These are phyloP conservation scores for Heracleum sosnowskyi DNA, from an alignment of 129 eudicot species.

Conservation along the genomic window DNA sequence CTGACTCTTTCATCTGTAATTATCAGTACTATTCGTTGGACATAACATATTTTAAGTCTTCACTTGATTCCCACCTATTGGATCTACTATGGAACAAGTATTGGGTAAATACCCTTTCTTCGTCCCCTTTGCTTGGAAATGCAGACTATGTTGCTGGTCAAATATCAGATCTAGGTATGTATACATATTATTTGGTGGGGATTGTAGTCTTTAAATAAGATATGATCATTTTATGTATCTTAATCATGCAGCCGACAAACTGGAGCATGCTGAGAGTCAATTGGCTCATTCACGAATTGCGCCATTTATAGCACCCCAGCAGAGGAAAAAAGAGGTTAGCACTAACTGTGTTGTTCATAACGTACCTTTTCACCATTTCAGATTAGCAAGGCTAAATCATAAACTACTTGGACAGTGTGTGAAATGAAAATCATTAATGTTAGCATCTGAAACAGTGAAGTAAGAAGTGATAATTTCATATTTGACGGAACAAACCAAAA, in stretches of 20 bases:
- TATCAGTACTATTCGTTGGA: slow-evolving; percentile 89
- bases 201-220: background rate
- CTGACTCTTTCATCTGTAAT: background rate
- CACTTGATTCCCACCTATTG: slow-evolving; percentile 92
- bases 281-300: slow-evolving; percentile 86
- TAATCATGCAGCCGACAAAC: slow-evolving; percentile 72
- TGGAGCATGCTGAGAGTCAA: slow-evolving; percentile 96
- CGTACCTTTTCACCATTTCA: background rate
- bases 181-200: background rate
- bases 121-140: slow-evolving; percentile 93
- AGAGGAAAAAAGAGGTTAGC: slow-evolving; percentile 91
- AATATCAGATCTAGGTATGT: slow-evolving; percentile 86
- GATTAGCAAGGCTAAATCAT: background rate
- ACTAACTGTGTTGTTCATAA: background rate
- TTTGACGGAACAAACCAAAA: background rate
- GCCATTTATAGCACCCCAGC: slow-evolving; percentile 64
- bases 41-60: slow-evolving; percentile 89
- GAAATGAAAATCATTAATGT: background rate
- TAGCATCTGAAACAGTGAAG: background rate
- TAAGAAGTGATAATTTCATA: background rate
- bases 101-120: slow-evolving; percentile 99
- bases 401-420: background rate
- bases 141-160: slow-evolving; percentile 98
- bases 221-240: background rate
- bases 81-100: slow-evolving; percentile 98